These are phyloP conservation scores for Trifolium dubium DNA, from an alignment of 306 rosid genomes.

Conservation along the genomic window DNA sequence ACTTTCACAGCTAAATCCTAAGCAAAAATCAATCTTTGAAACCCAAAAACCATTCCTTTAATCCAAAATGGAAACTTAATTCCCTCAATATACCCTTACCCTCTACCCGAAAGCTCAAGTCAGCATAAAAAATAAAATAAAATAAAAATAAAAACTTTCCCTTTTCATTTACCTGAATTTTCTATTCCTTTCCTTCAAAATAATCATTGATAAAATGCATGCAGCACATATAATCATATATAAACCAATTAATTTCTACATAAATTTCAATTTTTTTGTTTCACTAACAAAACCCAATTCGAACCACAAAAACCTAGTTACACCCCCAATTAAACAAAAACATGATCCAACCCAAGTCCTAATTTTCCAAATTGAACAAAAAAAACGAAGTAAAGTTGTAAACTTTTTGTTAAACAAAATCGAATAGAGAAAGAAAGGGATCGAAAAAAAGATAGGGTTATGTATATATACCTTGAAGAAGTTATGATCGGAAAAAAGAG, in stretches of 20 bases:
- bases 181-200: conserved; percentile 12
- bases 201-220: conserved; percentile 24
- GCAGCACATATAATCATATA: conserved; percentile 40
- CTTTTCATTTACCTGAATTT: conserved; percentile 23
- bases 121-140: too few relatives aligned
- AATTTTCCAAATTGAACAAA: conserved; percentile 23
- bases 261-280: neutral
- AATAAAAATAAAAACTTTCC: too few relatives aligned
- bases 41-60: conserved; percentile 9
- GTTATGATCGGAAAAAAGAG: conserved; percentile 20
- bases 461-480: neutral
- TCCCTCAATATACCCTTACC: conserved; percentile 4
- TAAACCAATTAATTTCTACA: conserved; percentile 8
- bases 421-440: neutral
- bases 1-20: conserved; percentile 6
- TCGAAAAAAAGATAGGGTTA: neutral
- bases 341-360: conserved; percentile 18
- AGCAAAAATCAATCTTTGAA: conserved; percentile 17
- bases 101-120: neutral
- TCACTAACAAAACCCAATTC: conserved; percentile 24
- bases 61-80: conserved; percentile 12
- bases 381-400: neutral
- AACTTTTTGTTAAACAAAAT: neutral
- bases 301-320: conserved; percentile 22
- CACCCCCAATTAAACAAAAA: conserved; percentile 8